A percentile compares a stretch with the other conserved stretches of the same genome.
phyloP scores from a whole-genome alignment of 768 basidiomycete genomes.

The Pleurotus citrinopileatus region DNA sequence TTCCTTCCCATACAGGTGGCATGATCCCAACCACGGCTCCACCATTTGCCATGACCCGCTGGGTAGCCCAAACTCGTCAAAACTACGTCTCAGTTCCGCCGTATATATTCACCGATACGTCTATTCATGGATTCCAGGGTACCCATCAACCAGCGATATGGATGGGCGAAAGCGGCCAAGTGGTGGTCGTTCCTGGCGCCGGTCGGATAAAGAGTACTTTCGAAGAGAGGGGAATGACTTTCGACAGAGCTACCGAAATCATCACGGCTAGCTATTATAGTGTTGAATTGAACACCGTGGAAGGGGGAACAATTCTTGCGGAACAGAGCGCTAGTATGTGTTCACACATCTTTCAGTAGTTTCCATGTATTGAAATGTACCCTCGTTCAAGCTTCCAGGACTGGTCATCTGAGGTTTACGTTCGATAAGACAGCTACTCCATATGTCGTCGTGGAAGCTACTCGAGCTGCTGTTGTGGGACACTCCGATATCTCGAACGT shows the following conservation, averaged over 20 bases:
- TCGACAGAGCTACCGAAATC: conserved; percentile 51
- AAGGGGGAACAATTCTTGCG: conserved; percentile 48
- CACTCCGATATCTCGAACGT: conserved; percentile 40
- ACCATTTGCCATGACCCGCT: conserved; percentile 67
- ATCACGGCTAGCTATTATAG: conserved; percentile 53
- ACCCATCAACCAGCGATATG: conserved; percentile 68
- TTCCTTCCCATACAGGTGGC: conserved; percentile 50
- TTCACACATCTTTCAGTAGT: neutral
- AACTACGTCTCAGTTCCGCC: conserved; percentile 57
- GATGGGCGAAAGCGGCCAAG: conserved; percentile 60
- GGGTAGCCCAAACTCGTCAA: conserved; percentile 57
- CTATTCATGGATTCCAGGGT: conserved; percentile 56
- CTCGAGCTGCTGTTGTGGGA: conserved; percentile 59
- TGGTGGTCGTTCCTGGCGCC: conserved; percentile 41
- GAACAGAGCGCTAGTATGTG: conserved; percentile 64
- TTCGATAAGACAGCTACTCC: conserved; percentile 43
- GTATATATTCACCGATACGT: conserved; percentile 40
- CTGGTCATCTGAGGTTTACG: conserved; percentile 71
- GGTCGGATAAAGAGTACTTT: conserved; percentile 46
- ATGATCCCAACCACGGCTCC: conserved; percentile 58
- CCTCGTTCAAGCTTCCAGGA: conserved; percentile 56
- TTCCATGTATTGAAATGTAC: conserved; percentile 1
- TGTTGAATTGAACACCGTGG: conserved; percentile 51
- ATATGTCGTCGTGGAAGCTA: conserved; percentile 66
- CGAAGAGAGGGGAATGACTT: conserved; percentile 54